Evolutionary conservation across 2,329 filamentous ascomycete species (phyloP).

Genomic region (Venturia nashicola): DNA sequence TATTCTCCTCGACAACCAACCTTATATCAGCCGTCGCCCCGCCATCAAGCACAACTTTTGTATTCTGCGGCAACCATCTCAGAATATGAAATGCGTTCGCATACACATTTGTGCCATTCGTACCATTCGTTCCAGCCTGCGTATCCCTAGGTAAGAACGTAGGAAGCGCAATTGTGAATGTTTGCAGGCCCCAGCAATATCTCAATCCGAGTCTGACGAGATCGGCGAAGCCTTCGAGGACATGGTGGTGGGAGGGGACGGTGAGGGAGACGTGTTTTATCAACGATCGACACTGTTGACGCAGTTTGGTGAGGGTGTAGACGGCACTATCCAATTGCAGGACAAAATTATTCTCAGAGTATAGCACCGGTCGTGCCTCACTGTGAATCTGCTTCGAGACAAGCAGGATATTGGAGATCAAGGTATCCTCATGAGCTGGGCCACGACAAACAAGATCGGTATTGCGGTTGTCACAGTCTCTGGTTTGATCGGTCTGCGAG

Average conservation of each 20-base stretch:
- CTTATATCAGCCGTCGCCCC: constrained; percentile 27
- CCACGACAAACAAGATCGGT: neutral
- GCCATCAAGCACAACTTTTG: constrained; percentile 27
- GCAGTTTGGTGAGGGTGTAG: constrained; percentile 25
- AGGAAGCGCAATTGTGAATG: constrained; percentile 27
- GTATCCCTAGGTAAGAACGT: constrained; percentile 20
- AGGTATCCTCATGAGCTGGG: neutral
- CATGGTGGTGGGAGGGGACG: constrained; percentile 34
- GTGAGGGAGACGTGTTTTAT: constrained; percentile 31
- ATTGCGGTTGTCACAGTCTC: neutral
- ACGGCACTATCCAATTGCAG: constrained; percentile 26
- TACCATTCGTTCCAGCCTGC: constrained; percentile 8
- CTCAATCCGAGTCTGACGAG: constrained; percentile 31
- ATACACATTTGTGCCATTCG: constrained; percentile 25
- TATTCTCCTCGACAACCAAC: constrained; percentile 30
- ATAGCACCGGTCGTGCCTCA: constrained; percentile 29
- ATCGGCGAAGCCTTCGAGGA: constrained; percentile 33
- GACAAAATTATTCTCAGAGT: constrained; percentile 27
- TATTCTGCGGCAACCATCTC: constrained; percentile 31
- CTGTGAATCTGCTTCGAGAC: constrained; percentile 27
- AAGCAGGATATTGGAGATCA: constrained; percentile 23
- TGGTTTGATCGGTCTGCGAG: neutral
- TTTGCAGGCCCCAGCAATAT: constrained; percentile 33
- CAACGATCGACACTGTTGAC: constrained; percentile 30
- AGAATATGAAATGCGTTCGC: constrained; percentile 36